Conservation (phyloP, 1,284 basidiomycete species). For the Chiua sp. region DNA sequence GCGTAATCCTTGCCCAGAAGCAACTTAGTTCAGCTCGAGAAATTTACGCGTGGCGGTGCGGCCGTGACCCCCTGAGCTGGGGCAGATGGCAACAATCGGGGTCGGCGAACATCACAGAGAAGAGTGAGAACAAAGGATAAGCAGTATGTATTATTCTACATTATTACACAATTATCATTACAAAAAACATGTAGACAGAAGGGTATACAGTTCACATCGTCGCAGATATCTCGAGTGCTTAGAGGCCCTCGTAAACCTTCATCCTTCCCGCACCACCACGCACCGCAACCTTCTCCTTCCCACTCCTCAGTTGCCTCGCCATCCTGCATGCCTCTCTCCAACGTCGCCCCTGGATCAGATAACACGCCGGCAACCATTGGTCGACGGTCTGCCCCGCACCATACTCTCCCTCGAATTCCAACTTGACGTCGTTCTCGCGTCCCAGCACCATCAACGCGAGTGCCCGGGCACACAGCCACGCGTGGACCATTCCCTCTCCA, state of each 20-base stretch:
- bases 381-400: conserved; percentile 32
- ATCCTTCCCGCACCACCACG: conserved; percentile 33
- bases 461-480: conserved; percentile 63
- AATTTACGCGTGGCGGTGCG: no score
- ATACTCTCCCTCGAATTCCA: conserved; percentile 26
- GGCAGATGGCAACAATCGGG: no score
- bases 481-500: conserved; percentile 73
- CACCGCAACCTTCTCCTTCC: neutral
- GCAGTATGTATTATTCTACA: no score
- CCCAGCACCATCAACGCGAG: conserved; percentile 62
- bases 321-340: conserved; percentile 34
- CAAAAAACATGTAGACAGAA: neutral
- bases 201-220: neutral
- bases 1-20: no score
- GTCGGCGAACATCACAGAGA: no score
- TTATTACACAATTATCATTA: no score
- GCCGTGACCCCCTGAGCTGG: no score
- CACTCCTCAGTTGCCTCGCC: conserved; percentile 8
- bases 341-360: conserved; percentile 55
- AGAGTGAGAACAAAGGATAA: no score
- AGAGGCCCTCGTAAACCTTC: conserved; percentile 32
- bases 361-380: conserved; percentile 56
- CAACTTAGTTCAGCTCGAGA: no score
- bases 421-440: conserved; percentile 34
- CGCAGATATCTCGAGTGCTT: conserved; percentile 4